Base-by-base conservation (phyloP, 805 yeast genomes). In the Ogataea trehalophila region DNA sequence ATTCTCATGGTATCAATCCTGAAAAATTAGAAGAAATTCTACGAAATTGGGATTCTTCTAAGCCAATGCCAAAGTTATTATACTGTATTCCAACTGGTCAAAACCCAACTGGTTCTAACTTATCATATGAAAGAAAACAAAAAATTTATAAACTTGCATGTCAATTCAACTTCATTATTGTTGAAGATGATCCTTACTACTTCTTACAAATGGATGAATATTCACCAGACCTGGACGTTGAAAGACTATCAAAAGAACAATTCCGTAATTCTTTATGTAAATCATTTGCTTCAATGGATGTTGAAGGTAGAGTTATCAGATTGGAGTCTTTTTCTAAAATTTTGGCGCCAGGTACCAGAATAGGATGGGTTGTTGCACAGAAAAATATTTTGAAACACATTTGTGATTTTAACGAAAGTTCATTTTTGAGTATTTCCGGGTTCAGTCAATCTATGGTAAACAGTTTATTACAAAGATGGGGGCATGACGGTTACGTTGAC, bases 121-220 rank as follows among this genome's bases (percentile, higher is more conserved):
- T 94, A 59, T 73, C 85, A 33, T 69, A 61, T 29, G 91, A 87
- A 60, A 82, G 98, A 72, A 87, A 97, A 71, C 65, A 70, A 51
- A 79, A 76, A 47, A 77, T 94, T 56, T 91, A 90, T 69, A 76
- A 78, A 51, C 63, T 92, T 53, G 92, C 95, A 34, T 83, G 80
- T 63, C 83, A 88, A 71, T 85, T 90, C 67, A 97, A 94, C 70
- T 76, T 92, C 63, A 60, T 92, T 47, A 84, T 92, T 55, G 67
- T 92, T 45, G 99, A 92, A 72, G 99, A 92, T 67, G 99, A 94
- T 71, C 99, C 99, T 47, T 92, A 92, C 80, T 92, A 88, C 75
- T 92, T 89, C 74, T 74, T 92, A 65, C 99, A 92, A 71, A 89
- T 92, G 95, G 92, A 86, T 50, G 64, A 77, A 43, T 94, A 87